Percentiles rank a stretch among this genome's conserved stretches.
These are phyloP conservation scores for Claviceps arundinis DNA, from an alignment of 2,329 filamentous ascomycete genomes.

Conservation along the genomic window DNA sequence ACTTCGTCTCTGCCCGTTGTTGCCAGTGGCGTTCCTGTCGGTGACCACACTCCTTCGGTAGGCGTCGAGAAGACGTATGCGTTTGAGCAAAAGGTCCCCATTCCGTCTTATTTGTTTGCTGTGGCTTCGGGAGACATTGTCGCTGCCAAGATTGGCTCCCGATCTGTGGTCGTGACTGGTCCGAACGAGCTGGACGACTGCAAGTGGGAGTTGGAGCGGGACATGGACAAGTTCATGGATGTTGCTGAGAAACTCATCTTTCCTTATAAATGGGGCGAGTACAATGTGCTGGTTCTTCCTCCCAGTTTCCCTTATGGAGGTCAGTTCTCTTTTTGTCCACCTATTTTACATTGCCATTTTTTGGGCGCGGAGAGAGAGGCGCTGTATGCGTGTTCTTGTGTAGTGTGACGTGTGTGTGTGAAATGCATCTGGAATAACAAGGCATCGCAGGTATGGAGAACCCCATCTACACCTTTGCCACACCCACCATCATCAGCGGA, in stretches of 20 bases:
- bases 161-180: constrained; percentile 73
- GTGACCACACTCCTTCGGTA: constrained; percentile 28
- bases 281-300: constrained; percentile 84
- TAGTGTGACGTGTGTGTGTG: background rate
- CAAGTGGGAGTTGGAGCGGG: constrained; percentile 81
- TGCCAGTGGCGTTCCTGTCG: constrained; percentile 62
- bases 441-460: constrained; percentile 60
- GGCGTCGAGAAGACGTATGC: constrained; percentile 54
- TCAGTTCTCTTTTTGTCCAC: constrained; percentile 19
- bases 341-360: background rate
- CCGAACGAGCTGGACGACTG: constrained; percentile 75
- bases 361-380: background rate
- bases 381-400: too few species aligned
- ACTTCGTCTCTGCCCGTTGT: constrained; percentile 80
- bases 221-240: constrained; percentile 86
- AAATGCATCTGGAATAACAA: background rate
- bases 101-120: constrained; percentile 91
- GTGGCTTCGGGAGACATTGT: constrained; percentile 76
- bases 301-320: constrained; percentile 83
- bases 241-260: constrained; percentile 72
- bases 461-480: constrained; percentile 88
- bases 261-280: constrained; percentile 86
- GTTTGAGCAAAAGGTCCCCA: constrained; percentile 84
- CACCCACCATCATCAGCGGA: constrained; percentile 84
- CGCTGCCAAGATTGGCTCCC: constrained; percentile 72